Evolutionary conservation across 1,284 basidiomycete genomes (phyloP), one percentile per base, ranked within the genome.

Genomic region (Exobasidium cylindrosporum): DNA sequence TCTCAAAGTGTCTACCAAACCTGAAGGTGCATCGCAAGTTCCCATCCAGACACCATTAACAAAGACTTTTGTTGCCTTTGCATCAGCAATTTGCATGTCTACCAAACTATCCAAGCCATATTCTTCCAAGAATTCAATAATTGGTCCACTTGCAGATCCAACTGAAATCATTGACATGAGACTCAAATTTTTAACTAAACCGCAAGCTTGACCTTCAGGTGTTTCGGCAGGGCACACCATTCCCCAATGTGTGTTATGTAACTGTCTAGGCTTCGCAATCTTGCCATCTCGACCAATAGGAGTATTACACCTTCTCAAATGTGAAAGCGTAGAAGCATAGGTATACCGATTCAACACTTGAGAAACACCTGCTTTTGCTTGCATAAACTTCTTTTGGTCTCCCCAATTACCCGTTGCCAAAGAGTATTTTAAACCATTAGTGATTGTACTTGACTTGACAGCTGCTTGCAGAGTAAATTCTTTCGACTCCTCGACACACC

Each of bases 41-140:
- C 96, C 96, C 86, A 97, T 92, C 96, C 96, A 98, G 10, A 97
- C 93, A 78, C 96, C 96, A 75, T 99, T 99, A 67, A 99, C 92
- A 81, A 99, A 98, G 43, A 99, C 92, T 82, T 98, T 98, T 35
- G 95, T 97, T 11, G 76, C 71, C 58, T 72, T 69, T 17, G 75
- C 68, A 53, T 72, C 70, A 23, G 72, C 69, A 21, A 69, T 67
- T 54, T 71, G 69, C 68, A 77, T 78, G 53, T 79, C 77, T 21
- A 72, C 69, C 28, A 78, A 63, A 45, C 67, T 71, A 62, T 73
- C 72, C 57, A 79, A 67, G 31, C 74, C 95, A 92, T 95, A 97
- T 83, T 97, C 95, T 79, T 97, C 92, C 83, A 99, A 83, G 83
- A 98, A 98, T 81, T 97, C 94, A 81, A 97, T 91, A 73, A 99